phyloP scores from a whole-genome alignment of 768 basidiomycete genomes.

The Mycena albidolilacea region DNA sequence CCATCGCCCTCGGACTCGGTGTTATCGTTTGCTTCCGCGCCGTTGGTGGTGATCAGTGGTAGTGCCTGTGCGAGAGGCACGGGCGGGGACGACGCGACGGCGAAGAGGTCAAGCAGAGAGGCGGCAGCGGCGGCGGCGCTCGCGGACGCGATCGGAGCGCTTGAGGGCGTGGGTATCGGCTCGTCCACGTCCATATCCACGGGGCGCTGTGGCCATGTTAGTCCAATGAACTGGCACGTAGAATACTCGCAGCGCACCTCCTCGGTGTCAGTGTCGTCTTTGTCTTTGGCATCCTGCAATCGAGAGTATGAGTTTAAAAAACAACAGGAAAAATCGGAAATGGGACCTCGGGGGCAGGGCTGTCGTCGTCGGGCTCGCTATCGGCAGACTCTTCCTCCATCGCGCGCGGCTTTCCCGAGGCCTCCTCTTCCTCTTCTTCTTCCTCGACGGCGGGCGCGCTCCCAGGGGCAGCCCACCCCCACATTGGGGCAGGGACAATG shows the following conservation, averaged over 20 bases:
- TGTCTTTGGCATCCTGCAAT: constrained; percentile 41
- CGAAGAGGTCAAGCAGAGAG: constrained; percentile 38
- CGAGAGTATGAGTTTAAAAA: not conserved
- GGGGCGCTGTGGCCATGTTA: constrained; percentile 13
- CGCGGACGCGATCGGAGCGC: constrained; percentile 20
- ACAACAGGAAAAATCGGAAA: not conserved
- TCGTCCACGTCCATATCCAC: constrained; percentile 38
- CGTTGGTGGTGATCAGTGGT: constrained; percentile 33
- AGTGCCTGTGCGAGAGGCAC: constrained; percentile 26
- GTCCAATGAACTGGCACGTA: not conserved
- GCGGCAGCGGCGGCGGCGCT: constrained; percentile 34
- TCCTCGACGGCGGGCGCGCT: constrained; percentile 56
- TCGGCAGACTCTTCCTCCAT: constrained; percentile 77
- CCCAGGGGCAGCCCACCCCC: constrained; percentile 84
- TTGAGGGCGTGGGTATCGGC: constrained; percentile 13
- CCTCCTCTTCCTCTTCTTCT: constrained; percentile 68
- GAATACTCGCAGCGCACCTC: constrained; percentile 28
- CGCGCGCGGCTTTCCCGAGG: constrained; percentile 61
- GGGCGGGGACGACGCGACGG: constrained; percentile 30
- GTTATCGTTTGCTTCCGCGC: constrained; percentile 44
- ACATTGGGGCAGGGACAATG: constrained; percentile 85
- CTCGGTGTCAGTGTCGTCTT: constrained; percentile 44
- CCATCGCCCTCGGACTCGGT: constrained; percentile 46
- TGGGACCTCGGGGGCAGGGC: constrained; percentile 30
- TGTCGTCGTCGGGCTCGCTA: constrained; percentile 55